phyloP scores from a whole-genome alignment of 2,329 filamentous ascomycete species.

The Colletotrichum horii region DNA sequence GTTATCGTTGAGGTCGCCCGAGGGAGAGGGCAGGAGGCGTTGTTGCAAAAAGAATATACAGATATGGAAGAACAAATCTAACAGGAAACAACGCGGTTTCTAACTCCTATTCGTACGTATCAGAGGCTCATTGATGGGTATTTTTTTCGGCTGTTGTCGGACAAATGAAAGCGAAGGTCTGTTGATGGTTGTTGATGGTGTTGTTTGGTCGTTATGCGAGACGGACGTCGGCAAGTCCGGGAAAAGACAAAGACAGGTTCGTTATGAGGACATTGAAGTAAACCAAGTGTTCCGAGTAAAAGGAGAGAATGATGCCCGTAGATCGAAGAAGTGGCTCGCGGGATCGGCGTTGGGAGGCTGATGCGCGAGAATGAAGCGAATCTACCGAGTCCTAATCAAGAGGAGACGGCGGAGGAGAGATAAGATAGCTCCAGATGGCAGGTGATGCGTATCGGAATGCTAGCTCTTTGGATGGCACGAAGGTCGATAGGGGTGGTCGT shows the following conservation, averaged over 20 bases:
- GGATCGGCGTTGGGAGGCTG: conserved; percentile 16
- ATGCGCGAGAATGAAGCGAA: conserved; percentile 15
- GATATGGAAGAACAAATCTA: conserved; percentile 10
- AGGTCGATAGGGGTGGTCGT: not conserved
- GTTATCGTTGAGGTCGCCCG: not conserved
- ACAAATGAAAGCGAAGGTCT: conserved; percentile 23
- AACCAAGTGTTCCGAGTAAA: conserved; percentile 23
- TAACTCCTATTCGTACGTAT: conserved; percentile 34
- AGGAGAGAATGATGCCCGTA: conserved; percentile 5
- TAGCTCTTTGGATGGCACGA: conserved; percentile 6
- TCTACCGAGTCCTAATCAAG: conserved; percentile 32
- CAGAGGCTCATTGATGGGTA: conserved; percentile 45
- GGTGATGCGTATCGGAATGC: not conserved
- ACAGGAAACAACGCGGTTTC: conserved; percentile 24
- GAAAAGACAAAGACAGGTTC: conserved; percentile 38
- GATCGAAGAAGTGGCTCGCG: not conserved
- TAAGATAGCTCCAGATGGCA: not conserved
- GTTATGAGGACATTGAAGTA: conserved; percentile 50
- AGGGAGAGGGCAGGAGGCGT: not conserved
- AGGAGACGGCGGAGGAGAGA: not conserved
- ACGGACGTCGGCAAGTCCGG: conserved; percentile 12
- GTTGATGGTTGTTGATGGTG: conserved; percentile 9
- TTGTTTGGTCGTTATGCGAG: conserved; percentile 19
- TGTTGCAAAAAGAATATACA: conserved; percentile 20
- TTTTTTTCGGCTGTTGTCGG: conserved; percentile 14